Evolutionary conservation across 2,329 filamentous ascomycete genomes (phyloP), one percentile per base, ranked within the genome.

Genomic region (Alternaria incomplexa): DNA sequence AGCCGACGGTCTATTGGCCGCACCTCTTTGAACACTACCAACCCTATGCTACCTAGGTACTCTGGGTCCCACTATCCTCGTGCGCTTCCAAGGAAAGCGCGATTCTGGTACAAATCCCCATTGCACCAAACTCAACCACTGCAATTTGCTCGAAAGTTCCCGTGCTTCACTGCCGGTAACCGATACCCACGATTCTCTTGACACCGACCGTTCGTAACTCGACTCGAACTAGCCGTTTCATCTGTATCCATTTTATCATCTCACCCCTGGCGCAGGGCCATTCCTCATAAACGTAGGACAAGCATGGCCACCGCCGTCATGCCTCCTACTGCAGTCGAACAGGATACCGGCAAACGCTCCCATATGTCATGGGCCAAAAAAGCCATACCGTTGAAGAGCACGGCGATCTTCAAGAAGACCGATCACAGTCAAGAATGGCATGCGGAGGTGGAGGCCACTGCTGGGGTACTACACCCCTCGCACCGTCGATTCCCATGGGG

Each of bases 341-440:
- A 53, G 36, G 56, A 50, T 4, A 46, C 47, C n/a, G 44, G 66
- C 43, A 66, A 62, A 48, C 56, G 64, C 17, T 40, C 63, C n/a
- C 61, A 57, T 23, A 51, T 65, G 15, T 55, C 67, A 22, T 67
- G 64, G 61, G 28, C 60, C n/a, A 66, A 66, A 32, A 71, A 64
- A 50, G 20, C 61, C 7, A 56, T 61, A n/a, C 60, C 65, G 9
- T 28, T 69, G 20, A 70, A 58, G n/a, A 62, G 57, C 12, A 63
- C 64, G 1, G 15, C 46, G 1, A 36, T 77, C 7, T 76, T 77
- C 59, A 67, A 62, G 22, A 74, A 72, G 47, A 59, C 63, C 30
- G 72, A 71, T 43, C 70, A 71, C 25, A 74, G 75, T 32, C 68
- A 77, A 57, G 71, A 74, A 60, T 77, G 75, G 74, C 72, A 76